These are phyloP conservation scores for Dioszegia hungarica DNA, from an alignment of 768 basidiomycete species.

Conservation along the genomic window DNA sequence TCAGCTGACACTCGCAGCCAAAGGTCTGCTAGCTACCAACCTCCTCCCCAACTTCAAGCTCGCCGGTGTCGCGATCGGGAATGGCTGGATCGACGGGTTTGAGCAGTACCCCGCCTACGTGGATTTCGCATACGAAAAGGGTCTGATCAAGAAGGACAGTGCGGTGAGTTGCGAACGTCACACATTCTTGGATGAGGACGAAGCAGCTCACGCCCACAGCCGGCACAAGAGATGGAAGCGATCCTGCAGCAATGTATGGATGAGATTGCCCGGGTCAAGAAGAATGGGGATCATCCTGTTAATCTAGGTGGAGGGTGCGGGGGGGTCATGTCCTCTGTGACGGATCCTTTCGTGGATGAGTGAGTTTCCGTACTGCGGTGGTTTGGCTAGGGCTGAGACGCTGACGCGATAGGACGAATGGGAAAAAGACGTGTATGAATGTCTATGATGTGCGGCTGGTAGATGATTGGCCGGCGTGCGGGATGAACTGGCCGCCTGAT, in stretches of 20 bases:
- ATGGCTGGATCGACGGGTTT: conserved; percentile 93
- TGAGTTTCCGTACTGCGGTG: conserved; percentile 38
- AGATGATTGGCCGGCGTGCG: conserved; percentile 79
- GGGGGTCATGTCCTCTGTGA: conserved; percentile 53
- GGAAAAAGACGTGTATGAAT: conserved; percentile 74
- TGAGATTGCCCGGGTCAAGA: conserved; percentile 43
- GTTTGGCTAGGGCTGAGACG: neutral
- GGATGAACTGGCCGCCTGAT: conserved; percentile 96
- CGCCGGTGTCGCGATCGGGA: conserved; percentile 83
- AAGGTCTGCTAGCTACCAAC: conserved; percentile 55
- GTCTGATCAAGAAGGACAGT: conserved; percentile 67
- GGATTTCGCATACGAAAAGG: conserved; percentile 75
- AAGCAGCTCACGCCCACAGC: conserved; percentile 49
- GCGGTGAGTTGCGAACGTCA: conserved; percentile 60
- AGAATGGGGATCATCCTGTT: conserved; percentile 49
- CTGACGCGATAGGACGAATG: conserved; percentile 58
- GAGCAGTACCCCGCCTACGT: conserved; percentile 85
- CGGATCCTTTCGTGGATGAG: conserved; percentile 49
- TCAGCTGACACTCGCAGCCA: neutral
- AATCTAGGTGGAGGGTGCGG: conserved; percentile 61
- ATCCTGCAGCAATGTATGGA: conserved; percentile 61
- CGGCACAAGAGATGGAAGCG: conserved; percentile 60
- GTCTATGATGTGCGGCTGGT: conserved; percentile 91
- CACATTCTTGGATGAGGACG: neutral
- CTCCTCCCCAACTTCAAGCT: conserved; percentile 60